phyloP scores from a whole-genome alignment of 768 basidiomycete genomes.

The Hygrocybe punicea region DNA sequence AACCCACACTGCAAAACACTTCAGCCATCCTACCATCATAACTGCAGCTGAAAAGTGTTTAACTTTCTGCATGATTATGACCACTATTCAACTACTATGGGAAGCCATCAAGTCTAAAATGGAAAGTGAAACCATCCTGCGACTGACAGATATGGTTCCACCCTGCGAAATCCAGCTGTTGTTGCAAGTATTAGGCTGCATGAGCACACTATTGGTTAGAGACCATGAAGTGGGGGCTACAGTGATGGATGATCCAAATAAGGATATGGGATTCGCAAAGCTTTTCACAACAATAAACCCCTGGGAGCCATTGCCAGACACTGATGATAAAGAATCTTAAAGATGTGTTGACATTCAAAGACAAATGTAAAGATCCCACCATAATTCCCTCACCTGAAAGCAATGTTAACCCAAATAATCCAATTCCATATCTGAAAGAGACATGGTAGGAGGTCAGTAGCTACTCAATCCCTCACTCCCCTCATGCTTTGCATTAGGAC shows the following conservation, averaged over 20 bases:
- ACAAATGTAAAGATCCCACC: not conserved
- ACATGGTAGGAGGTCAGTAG: not conserved
- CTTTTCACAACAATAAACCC: not conserved
- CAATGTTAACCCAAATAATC: not conserved
- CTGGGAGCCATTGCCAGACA: not conserved
- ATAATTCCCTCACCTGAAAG: not conserved
- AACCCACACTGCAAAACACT: not conserved
- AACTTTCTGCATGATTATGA: not conserved
- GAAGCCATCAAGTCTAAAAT: not conserved
- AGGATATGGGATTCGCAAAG: not conserved
- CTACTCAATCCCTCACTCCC: not conserved
- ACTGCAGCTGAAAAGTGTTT: not conserved
- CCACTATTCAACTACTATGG: not conserved
- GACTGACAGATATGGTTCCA: not conserved
- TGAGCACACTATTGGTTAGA: not conserved
- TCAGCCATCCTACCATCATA: not conserved
- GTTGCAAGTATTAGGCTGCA: not conserved
- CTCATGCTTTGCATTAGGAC: not conserved
- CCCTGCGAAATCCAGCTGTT: not conserved
- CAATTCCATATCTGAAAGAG: not conserved
- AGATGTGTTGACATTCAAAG: not conserved
- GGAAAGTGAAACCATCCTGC: not conserved
- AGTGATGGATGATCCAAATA: not conserved
- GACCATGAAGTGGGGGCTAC: not conserved
- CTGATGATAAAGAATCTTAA: not conserved